Evolutionary conservation across 352 stramenopile species (phyloP), one percentile per base, ranked within the genome.

Genomic region (Lagenidium giganteum): DNA sequence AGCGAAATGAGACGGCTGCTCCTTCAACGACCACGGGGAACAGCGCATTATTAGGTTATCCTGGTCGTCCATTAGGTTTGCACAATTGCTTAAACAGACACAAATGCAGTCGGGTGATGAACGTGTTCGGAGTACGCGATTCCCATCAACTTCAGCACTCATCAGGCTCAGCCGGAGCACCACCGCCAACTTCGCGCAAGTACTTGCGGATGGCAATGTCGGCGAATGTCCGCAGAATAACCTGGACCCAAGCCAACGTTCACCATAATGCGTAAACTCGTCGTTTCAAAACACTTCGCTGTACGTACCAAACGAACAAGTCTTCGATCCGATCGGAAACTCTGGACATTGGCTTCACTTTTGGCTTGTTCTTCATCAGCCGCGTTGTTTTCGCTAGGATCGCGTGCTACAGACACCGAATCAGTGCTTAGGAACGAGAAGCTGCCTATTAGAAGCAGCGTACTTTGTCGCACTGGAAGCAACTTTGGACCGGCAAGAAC

Each of bases 281-380:
- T 41, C 1, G 1, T 38, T 8, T n/a, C n/a, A 17, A 58, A 13
- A 22, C 30, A 2, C n/a, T 56, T 22, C 34, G 14, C 2, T 26
- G 12, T 23, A 56, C 51, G 20, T 57, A 75, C 67, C 37, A 86
- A 37, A 20, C 73, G 70, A 45, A 80, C 51, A 20, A 86, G 63
- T 8, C 73, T 70, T 14, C 73, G 66, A 40, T 86, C 73, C 11
- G 71, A 80, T 13, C 71, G 70, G 27, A 86, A 86, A 23, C 73
- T 86, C 57, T 85, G 68, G 21, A 73, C 65, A 28, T 78, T 74
- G 31, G 32, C 61, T 25, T 68, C 67, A 32, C 64, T 74, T 25
- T 78, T 70, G 3, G 53, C 48, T 43, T 73, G 61, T 21, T 79
- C 61, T 1, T 42, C 58, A 26, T 79, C 60, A 1, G 54, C 64